Conservation (phyloP, 192 early-diverging fungal species). For the Phlyctochytrium planicorne region DNA sequence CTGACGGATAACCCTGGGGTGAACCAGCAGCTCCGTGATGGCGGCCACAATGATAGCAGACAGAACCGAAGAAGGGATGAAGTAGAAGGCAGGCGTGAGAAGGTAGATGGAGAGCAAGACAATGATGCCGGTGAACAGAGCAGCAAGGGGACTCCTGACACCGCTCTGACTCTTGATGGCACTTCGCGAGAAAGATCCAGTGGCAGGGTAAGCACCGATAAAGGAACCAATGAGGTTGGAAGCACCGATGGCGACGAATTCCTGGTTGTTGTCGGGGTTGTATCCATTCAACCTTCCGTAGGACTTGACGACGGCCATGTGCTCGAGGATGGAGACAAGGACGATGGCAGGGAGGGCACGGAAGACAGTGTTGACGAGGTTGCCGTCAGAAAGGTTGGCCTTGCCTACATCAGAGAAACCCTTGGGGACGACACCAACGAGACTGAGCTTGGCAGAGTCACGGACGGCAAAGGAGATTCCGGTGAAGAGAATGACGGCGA, state of each 20-base stretch:
- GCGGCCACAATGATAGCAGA: slow-evolving; percentile 84
- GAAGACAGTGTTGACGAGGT: slow-evolving; percentile 31
- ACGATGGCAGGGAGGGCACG: slow-evolving; percentile 58
- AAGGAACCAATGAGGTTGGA: slow-evolving; percentile 85
- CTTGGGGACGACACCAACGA: slow-evolving; percentile 70
- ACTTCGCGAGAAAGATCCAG: slow-evolving; percentile 91
- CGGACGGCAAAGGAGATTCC: slow-evolving; percentile 63
- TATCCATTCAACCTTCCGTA: slow-evolving; percentile 87
- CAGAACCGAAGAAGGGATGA: slow-evolving; percentile 77
- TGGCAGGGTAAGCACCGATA: slow-evolving; percentile 83
- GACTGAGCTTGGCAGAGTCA: slow-evolving; percentile 51
- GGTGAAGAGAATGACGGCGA: slow-evolving; percentile 76
- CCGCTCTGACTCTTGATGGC: slow-evolving; percentile 91
- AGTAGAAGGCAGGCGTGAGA: slow-evolving; percentile 82
- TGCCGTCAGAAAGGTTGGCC: slow-evolving; percentile 41
- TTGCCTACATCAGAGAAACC: slow-evolving; percentile 56
- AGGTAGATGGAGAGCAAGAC: slow-evolving; percentile 81
- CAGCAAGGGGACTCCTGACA: slow-evolving; percentile 75
- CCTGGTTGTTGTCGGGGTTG: slow-evolving; percentile 81
- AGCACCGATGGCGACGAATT: slow-evolving; percentile 84
- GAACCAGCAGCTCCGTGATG: slow-evolving; percentile 75
- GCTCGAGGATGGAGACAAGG: slow-evolving; percentile 83
- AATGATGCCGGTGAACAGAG: slow-evolving; percentile 72
- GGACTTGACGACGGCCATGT: slow-evolving; percentile 84
- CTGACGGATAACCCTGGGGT: slow-evolving; percentile 55